These are phyloP conservation scores for Dioscorea zingiberensis DNA, from an alignment of 106 monocot genomes.

Conservation along the genomic window DNA sequence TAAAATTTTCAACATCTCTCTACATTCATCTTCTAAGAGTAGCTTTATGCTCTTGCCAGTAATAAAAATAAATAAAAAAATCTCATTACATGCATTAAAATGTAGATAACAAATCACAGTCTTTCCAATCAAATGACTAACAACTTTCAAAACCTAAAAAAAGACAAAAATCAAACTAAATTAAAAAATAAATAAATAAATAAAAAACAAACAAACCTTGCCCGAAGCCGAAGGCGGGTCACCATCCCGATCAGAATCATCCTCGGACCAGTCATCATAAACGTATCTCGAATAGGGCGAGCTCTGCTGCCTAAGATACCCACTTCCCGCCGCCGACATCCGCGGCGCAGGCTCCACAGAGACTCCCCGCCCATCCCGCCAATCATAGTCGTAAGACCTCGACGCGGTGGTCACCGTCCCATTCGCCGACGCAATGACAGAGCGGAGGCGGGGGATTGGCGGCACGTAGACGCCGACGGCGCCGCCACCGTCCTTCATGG, in stretches of 20 bases:
- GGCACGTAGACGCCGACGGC: not conserved
- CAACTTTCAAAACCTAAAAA: too few species aligned
- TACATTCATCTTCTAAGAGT: too few species aligned
- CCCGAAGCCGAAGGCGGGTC: constrained; percentile 12
- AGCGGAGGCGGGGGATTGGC: not conserved
- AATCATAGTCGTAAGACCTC: constrained; percentile 14
- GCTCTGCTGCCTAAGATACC: constrained; percentile 11
- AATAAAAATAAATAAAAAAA: too few species aligned
- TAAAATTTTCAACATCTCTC: too few species aligned
- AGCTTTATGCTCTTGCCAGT: too few species aligned
- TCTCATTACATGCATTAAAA: too few species aligned
- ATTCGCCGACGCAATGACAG: not conserved
- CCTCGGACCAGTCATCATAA: constrained; percentile 34
- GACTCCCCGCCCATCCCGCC: constrained; percentile 19
- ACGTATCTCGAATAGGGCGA: constrained; percentile 22
- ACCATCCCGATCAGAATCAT: constrained; percentile 31
- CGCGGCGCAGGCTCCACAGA: not conserved
- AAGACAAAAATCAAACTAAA: too few species aligned
- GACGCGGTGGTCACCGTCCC: not conserved
- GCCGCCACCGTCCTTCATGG: not conserved
- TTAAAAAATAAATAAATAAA: too few species aligned
- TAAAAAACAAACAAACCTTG: constrained; percentile 20
- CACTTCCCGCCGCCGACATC: not conserved
- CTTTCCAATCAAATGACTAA: too few species aligned
- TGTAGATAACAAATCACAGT: too few species aligned